Percentiles rank a stretch among this genome's conserved stretches.
Conservation (phyloP, 2,329 filamentous ascomycete species). For the Diaporthe amygdali region DNA sequence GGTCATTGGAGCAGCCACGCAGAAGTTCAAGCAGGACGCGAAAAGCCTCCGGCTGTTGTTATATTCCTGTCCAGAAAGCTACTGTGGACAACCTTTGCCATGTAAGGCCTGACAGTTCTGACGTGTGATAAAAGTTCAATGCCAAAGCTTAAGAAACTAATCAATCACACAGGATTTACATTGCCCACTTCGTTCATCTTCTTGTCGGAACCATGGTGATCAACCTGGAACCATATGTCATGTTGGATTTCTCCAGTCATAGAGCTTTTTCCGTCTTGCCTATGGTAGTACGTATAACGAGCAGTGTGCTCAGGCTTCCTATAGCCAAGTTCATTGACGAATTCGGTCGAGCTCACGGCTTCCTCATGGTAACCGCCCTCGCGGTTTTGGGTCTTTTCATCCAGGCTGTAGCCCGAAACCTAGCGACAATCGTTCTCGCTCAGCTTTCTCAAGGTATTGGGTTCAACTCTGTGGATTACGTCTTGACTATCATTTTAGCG, state of each 20-base stretch:
- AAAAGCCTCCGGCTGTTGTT: background rate
- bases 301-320: background rate
- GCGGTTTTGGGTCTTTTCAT: background rate
- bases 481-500: background rate
- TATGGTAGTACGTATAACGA: background rate
- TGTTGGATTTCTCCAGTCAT: background rate
- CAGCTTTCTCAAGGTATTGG: background rate
- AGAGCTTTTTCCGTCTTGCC: background rate
- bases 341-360: background rate
- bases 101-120: background rate
- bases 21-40: background rate
- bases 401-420: background rate
- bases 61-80: background rate
- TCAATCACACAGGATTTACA: background rate
- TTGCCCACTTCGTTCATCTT: background rate
- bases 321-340: background rate
- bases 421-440: background rate
- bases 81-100: background rate
- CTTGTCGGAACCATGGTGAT: background rate
- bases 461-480: background rate
- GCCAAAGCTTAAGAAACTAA: background rate
- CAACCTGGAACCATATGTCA: background rate
- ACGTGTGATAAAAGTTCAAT: no score
- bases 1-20: no score
- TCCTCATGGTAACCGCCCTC: no score